Conservation (phyloP, 495 filamentous ascomycete genomes). For the Daldinia caldariorum region DNA sequence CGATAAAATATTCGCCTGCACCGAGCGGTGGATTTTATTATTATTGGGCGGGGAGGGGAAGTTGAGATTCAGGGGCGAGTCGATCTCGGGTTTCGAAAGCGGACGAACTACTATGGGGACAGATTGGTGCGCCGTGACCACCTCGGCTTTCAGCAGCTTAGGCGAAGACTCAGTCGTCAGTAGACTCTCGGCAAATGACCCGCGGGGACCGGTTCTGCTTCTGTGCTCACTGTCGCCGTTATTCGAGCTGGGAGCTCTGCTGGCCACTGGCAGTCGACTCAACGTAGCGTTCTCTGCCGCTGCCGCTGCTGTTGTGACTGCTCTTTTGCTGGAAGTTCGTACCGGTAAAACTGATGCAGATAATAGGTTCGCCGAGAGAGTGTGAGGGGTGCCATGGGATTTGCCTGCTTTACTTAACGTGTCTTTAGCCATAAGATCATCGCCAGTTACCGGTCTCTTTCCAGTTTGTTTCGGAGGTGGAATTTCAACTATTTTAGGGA, state of each 20-base stretch:
- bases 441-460: neutral
- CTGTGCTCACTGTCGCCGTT: constrained; percentile 1
- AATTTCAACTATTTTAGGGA: constrained; percentile 12
- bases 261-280: constrained; percentile 7
- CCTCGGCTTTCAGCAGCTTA: constrained; percentile 39
- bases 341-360: constrained; percentile 28
- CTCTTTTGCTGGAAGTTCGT: constrained; percentile 42
- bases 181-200: constrained; percentile 45
- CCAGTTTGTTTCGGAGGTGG: constrained; percentile 2
- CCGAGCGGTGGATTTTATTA: constrained; percentile 12
- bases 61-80: constrained; percentile 40
- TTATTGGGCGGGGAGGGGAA: constrained; percentile 30
- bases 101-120: constrained; percentile 44
- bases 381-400: constrained; percentile 1
- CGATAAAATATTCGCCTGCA: constrained; percentile 12
- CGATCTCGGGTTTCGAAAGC: constrained; percentile 11
- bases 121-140: constrained; percentile 40
- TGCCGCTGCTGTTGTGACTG: neutral
- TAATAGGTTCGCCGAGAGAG: constrained; percentile 15
- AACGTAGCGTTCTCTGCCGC: neutral
- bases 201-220: constrained; percentile 5
- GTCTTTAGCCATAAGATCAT: neutral
- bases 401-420: neutral
- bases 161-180: constrained; percentile 43
- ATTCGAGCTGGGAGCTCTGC: constrained; percentile 14